Conservation (phyloP, 1,139 yeast genomes). For the Candida sp. region DNA sequence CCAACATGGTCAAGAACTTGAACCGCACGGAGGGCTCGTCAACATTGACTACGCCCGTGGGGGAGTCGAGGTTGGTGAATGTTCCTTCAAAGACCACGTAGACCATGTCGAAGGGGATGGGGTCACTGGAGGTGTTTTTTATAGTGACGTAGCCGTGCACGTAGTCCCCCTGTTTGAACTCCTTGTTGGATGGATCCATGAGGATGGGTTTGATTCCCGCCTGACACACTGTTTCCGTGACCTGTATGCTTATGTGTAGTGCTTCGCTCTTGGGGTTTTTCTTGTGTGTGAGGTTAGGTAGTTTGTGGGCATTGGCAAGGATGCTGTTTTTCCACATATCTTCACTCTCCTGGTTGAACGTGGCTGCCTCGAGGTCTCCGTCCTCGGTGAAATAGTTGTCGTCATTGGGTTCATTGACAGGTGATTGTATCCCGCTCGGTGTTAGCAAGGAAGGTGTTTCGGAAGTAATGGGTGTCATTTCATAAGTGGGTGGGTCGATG, state of each 20-base stretch:
- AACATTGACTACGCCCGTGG: conserved; percentile 30
- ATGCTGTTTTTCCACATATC: conserved; percentile 50
- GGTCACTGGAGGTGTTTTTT: conserved; percentile 29
- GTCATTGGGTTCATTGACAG: conserved; percentile 15
- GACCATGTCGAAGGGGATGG: conserved; percentile 46
- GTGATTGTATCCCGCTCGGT: conserved; percentile 21
- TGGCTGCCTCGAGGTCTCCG: conserved; percentile 1
- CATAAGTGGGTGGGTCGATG: conserved; percentile 49
- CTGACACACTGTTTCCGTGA: conserved; percentile 48
- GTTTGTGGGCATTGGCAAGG: conserved; percentile 45
- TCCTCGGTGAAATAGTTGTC: conserved; percentile 1
- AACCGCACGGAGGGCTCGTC: conserved; percentile 32
- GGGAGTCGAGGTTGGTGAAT: conserved; percentile 28
- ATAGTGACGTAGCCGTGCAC: conserved; percentile 45
- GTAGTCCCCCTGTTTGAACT: conserved; percentile 44
- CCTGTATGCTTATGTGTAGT: conserved; percentile 34
- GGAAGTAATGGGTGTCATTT: conserved; percentile 37
- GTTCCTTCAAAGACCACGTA: conserved; percentile 43
- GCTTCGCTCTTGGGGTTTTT: conserved; percentile 28
- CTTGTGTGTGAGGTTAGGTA: conserved; percentile 36
- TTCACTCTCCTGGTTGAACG: conserved; percentile 28
- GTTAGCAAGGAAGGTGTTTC: conserved; percentile 18
- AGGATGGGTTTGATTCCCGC: conserved; percentile 41
- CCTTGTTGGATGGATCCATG: conserved; percentile 31
- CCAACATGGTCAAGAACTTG: conserved; percentile 48